phyloP scores from a whole-genome alignment of 352 stramenopile genomes.

The Achlya hypogyna region DNA sequence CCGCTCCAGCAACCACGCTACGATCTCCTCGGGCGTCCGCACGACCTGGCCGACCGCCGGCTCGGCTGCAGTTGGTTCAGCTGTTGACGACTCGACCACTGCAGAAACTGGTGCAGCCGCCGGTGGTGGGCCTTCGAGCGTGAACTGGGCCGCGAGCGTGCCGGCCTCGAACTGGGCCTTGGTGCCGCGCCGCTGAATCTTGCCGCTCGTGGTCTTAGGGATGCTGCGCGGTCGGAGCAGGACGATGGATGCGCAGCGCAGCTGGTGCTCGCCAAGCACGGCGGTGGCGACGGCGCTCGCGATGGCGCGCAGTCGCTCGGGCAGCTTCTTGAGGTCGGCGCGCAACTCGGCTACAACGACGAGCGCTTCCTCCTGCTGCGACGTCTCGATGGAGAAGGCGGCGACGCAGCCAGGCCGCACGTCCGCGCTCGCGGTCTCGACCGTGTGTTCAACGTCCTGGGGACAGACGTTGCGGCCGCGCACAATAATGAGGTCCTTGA shows the following conservation, averaged over 20 bases:
- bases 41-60: constrained; percentile 11
- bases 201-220: constrained; percentile 78
- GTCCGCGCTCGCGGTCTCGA: constrained; percentile 51
- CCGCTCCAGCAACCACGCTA: constrained; percentile 57
- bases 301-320: constrained; percentile 31
- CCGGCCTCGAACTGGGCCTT: constrained; percentile 42
- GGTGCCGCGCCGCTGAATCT: constrained; percentile 65
- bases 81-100: constrained; percentile 25
- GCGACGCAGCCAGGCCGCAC: constrained; percentile 65
- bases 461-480: constrained; percentile 67
- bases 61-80: constrained; percentile 1
- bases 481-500: constrained; percentile 83
- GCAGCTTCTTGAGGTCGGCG: constrained; percentile 38
- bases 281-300: constrained; percentile 54
- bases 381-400: constrained; percentile 71
- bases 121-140: neutral
- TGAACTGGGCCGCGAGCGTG: constrained; percentile 12
- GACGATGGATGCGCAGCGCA: constrained; percentile 67
- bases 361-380: constrained; percentile 54
- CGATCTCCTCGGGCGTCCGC: constrained; percentile 59
- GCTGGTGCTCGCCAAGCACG: constrained; percentile 56
- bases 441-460: constrained; percentile 54
- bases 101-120: neutral
- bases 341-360: constrained; percentile 72
- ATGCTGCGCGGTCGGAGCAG: constrained; percentile 59